Evolutionary conservation across 1,139 yeast species (phyloP).

Genomic region (Diutina neorugosa): DNA sequence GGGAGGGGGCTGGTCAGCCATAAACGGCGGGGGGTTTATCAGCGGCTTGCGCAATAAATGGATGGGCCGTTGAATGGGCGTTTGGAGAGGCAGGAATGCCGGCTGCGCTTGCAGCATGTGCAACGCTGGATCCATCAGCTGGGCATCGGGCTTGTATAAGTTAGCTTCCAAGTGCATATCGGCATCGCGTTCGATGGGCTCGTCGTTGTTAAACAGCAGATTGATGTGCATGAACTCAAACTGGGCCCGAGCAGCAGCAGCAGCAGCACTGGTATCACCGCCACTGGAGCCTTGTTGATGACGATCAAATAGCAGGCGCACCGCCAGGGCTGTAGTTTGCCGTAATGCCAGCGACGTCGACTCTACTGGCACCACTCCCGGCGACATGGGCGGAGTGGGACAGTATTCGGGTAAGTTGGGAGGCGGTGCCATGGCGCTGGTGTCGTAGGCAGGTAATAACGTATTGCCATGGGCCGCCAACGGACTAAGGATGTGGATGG

Average conservation of each 20-base stretch:
- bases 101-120: conserved; percentile 17
- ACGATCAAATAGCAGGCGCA: background rate
- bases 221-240: conserved; percentile 21
- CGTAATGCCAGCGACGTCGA: conserved; percentile 5
- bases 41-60: conserved; percentile 26
- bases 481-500: conserved; percentile 61
- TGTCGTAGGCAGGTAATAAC: conserved; percentile 42
- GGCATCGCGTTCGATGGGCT: conserved; percentile 27
- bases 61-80: conserved; percentile 24
- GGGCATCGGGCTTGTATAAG: conserved; percentile 43
- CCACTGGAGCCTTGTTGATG: background rate
- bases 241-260: conserved; percentile 4
- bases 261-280: background rate
- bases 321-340: background rate
- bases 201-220: conserved; percentile 17
- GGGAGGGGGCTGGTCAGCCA: conserved; percentile 19
- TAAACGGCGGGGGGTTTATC: conserved; percentile 31
- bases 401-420: conserved; percentile 15
- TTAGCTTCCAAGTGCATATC: conserved; percentile 46
- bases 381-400: conserved; percentile 33
- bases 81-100: conserved; percentile 20
- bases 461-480: conserved; percentile 67
- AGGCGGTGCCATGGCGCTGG: conserved; percentile 13
- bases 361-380: conserved; percentile 42
- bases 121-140: conserved; percentile 9